Conservation (phyloP, 2,329 filamentous ascomycete genomes). For the Botrytis cinerea region DNA sequence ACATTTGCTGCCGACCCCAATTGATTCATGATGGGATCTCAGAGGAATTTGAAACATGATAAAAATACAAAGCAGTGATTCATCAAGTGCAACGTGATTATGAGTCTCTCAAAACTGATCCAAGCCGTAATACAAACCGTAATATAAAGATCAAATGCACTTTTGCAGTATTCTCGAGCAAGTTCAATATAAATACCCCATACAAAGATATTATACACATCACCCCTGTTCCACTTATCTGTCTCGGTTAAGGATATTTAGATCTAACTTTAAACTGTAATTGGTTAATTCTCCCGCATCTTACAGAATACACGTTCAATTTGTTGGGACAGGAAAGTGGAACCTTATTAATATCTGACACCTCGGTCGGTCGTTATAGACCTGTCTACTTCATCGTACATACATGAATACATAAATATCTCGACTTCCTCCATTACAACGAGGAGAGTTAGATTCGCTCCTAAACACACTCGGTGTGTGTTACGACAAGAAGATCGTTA, state of each 20-base stretch:
- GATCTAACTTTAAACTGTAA: background rate
- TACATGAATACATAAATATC: conserved; percentile 22
- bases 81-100: background rate
- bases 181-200: background rate
- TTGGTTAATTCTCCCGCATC: conserved; percentile 5
- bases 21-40: background rate
- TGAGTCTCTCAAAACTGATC: background rate
- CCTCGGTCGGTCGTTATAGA: conserved; percentile 12
- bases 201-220: conserved; percentile 13
- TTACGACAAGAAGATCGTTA: conserved; percentile 12
- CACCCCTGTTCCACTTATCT: conserved; percentile 14
- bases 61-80: background rate
- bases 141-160: background rate
- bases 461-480: conserved; percentile 18
- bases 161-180: background rate
- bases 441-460: conserved; percentile 5
- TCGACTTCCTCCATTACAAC: background rate
- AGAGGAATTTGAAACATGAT: background rate
- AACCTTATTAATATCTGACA: conserved; percentile 10
- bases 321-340: conserved; percentile 23
- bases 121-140: background rate
- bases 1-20: background rate
- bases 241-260: conserved; percentile 14
- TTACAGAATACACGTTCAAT: background rate
- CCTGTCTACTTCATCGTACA: conserved; percentile 13